These are phyloP conservation scores for Ceratonia siliqua DNA, from an alignment of 306 rosid species.

Conservation along the genomic window DNA sequence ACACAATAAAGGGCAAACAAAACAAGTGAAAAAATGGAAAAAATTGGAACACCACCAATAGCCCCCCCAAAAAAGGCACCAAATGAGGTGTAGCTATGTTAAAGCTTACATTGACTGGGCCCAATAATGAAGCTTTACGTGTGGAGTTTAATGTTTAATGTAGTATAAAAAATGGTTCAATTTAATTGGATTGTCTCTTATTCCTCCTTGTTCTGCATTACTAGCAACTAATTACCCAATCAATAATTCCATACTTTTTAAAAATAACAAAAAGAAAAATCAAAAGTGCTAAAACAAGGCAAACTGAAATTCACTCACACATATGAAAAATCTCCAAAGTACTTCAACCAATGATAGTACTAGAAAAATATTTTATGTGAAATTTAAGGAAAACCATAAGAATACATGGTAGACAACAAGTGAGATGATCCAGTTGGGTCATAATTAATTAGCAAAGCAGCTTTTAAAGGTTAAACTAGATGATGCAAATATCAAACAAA, in stretches of 20 bases:
- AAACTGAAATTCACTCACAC: neutral
- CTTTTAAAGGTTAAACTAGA: slow-evolving; percentile 58
- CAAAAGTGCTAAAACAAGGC: slow-evolving; percentile 6
- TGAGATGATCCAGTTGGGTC: slow-evolving; percentile 69
- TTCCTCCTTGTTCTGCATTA: slow-evolving; percentile 77
- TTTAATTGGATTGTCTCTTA: slow-evolving; percentile 49
- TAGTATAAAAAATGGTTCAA: slow-evolving; percentile 50
- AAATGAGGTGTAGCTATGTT: slow-evolving; percentile 17
- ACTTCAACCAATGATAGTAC: neutral
- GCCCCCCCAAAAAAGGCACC: neutral
- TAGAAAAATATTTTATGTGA: neutral
- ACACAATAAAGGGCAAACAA: too few relatives aligned
- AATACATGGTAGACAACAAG: slow-evolving; percentile 72
- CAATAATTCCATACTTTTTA: slow-evolving; percentile 34
- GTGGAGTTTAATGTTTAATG: slow-evolving; percentile 54
- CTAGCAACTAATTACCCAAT: slow-evolving; percentile 38
- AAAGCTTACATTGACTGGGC: slow-evolving; percentile 53
- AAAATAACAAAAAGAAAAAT: slow-evolving; percentile 23
- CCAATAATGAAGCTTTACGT: slow-evolving; percentile 61
- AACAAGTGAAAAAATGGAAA: neutral
- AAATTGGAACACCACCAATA: neutral
- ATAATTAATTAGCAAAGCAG: slow-evolving; percentile 62
- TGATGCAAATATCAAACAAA: slow-evolving; percentile 29
- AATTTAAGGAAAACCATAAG: neutral
- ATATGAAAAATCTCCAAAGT: neutral